Conservation (phyloP, 1,139 yeast species). For the Sugiyamaella grinbergsii region DNA sequence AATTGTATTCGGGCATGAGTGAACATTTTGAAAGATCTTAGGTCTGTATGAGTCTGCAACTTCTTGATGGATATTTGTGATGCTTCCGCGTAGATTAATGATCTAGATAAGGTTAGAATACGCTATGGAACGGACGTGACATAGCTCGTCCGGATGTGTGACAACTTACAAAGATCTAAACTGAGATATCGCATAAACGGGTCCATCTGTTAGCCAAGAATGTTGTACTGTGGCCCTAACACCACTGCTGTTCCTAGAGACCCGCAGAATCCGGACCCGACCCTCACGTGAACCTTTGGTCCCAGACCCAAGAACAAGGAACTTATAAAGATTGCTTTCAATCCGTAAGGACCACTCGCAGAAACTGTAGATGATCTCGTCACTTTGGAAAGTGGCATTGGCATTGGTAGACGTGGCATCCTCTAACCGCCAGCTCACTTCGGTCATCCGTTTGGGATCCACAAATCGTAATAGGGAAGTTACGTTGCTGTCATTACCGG, state of each 20-base stretch:
- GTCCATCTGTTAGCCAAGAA: slow-evolving; percentile 33
- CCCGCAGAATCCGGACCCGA: slow-evolving; percentile 24
- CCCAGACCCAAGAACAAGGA: slow-evolving; percentile 29
- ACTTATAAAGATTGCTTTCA: slow-evolving; percentile 24
- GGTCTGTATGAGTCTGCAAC: slow-evolving; percentile 13
- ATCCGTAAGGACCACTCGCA: slow-evolving; percentile 28
- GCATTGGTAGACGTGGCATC: neutral
- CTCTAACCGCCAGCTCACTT: slow-evolving; percentile 5
- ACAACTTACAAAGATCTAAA: slow-evolving; percentile 18
- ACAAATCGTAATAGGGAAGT: slow-evolving; percentile 24
- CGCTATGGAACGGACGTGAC: no score
- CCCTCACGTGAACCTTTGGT: slow-evolving; percentile 15
- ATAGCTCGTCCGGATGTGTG: no score
- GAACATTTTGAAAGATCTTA: slow-evolving; percentile 15
- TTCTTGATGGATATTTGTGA: slow-evolving; percentile 11
- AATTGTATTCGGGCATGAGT: slow-evolving; percentile 5
- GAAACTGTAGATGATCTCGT: slow-evolving; percentile 25
- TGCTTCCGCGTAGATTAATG: slow-evolving; percentile 30
- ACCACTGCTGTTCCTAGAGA: slow-evolving; percentile 22
- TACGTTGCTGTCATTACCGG: slow-evolving; percentile 9
- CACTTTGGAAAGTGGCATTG: slow-evolving; percentile 5
- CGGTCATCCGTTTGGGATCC: slow-evolving; percentile 38
- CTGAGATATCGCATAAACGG: slow-evolving; percentile 35
- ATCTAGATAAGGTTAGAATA: no score
- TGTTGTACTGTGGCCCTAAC: slow-evolving; percentile 24